A percentile compares a stretch with the other conserved stretches of the same genome.
These are phyloP conservation scores for Trichomonas tenax DNA, from an alignment of 208 protist genomes.

Conservation along the genomic window DNA sequence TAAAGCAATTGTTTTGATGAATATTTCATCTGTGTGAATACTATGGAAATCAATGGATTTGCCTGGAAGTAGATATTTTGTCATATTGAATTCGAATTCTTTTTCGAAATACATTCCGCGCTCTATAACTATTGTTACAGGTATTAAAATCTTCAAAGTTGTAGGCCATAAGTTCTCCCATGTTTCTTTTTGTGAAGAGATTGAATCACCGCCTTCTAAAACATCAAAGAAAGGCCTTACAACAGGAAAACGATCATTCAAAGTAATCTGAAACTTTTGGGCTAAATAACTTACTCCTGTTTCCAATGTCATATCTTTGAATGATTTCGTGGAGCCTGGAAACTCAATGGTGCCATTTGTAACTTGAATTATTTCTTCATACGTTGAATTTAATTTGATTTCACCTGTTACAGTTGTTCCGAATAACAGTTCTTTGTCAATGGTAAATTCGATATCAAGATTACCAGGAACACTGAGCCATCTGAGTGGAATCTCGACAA, in stretches of 20 bases:
- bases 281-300: no score
- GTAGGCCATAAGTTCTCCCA: neutral
- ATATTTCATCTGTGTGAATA: neutral
- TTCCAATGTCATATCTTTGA: no score
- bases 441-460: neutral
- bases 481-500: neutral
- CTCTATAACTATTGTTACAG: neutral
- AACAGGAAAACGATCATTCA: neutral
- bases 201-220: neutral
- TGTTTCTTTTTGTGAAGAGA: neutral
- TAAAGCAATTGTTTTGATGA: neutral
- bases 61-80: neutral
- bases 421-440: neutral
- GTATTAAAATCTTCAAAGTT: neutral
- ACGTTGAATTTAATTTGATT: neutral
- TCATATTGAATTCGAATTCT: neutral
- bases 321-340: neutral
- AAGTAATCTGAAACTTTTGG: neutral
- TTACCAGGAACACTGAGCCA: neutral
- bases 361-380: neutral
- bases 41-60: neutral
- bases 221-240: neutral
- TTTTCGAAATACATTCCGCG: neutral
- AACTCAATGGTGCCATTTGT: neutral
- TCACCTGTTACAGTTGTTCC: neutral